These are phyloP conservation scores for Aphanomyces invadans DNA, from an alignment of 352 stramenopile species.

Conservation along the genomic window DNA sequence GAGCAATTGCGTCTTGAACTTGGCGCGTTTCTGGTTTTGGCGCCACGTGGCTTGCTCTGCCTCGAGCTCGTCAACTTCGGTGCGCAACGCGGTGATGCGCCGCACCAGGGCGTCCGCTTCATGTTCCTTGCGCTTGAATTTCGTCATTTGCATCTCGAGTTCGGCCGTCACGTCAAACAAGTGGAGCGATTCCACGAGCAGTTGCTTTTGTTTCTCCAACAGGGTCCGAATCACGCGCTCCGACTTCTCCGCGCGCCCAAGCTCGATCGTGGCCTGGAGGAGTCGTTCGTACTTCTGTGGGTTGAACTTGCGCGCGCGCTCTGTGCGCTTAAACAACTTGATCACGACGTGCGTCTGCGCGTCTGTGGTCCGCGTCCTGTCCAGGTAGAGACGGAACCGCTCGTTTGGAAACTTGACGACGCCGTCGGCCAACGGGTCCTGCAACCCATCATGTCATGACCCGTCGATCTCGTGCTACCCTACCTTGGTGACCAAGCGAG, in stretches of 20 bases:
- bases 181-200: conserved; percentile 34
- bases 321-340: conserved; percentile 43
- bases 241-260: not conserved
- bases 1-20: conserved; percentile 28
- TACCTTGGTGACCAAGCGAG: not conserved
- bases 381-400: conserved; percentile 38
- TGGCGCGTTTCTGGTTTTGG: not conserved
- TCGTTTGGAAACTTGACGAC: conserved; percentile 42
- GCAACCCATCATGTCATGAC: not conserved
- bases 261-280: not conserved
- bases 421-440: conserved; percentile 36
- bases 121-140: conserved; percentile 40
- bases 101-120: conserved; percentile 36
- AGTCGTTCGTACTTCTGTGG: not conserved
- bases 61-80: conserved; percentile 15
- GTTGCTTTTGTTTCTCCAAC: conserved; percentile 34
- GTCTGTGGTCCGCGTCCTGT: conserved; percentile 19
- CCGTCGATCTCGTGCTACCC: not conserved
- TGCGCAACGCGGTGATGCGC: conserved; percentile 25
- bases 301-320: not conserved
- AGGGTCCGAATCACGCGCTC: conserved; percentile 21
- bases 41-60: conserved; percentile 22
- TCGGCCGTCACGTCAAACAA: conserved; percentile 26
- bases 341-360: conserved; percentile 37
- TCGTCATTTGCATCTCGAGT: conserved; percentile 33